Evolutionary conservation across 2,329 filamentous ascomycete species (phyloP).

Genomic region (Sporothrix variecibatus): DNA sequence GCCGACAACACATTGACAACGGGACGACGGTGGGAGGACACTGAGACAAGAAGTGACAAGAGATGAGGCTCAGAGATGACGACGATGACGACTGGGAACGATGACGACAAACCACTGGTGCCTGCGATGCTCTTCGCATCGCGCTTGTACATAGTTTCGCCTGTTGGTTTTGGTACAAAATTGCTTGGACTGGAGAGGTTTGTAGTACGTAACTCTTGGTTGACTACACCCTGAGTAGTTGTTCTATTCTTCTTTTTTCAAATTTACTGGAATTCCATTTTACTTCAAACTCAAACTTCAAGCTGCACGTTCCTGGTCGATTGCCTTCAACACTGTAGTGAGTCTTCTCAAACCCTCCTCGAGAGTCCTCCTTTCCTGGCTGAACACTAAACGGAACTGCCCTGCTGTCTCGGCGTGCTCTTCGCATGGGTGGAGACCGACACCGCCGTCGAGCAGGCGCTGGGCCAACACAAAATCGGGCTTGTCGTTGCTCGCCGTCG

Average conservation of each 20-base stretch:
- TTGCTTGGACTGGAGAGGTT: neutral
- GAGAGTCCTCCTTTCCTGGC: neutral
- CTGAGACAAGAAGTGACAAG: too few species aligned
- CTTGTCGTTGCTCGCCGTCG: neutral
- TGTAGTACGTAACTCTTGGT: neutral
- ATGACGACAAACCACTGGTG: slow-evolving; percentile 2
- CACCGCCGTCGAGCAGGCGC: neutral
- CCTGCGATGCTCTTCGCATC: neutral
- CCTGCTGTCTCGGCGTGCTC: neutral
- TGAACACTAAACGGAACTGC: neutral
- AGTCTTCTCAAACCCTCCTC: neutral
- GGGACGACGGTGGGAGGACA: too few species aligned
- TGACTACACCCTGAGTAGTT: neutral
- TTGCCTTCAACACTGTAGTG: neutral
- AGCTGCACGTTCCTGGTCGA: neutral
- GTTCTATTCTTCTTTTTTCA: neutral
- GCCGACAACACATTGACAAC: neutral
- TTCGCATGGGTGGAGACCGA: neutral
- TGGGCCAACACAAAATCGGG: neutral
- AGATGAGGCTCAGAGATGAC: neutral
- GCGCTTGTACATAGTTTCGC: slow-evolving; percentile 13
- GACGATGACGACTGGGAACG: neutral
- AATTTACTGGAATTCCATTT: neutral
- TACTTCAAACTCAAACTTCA: neutral
- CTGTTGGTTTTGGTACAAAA: slow-evolving; percentile 10